Evolutionary conservation across 116 monocot genomes (phyloP).

Genomic region (Iris pallida): DNA sequence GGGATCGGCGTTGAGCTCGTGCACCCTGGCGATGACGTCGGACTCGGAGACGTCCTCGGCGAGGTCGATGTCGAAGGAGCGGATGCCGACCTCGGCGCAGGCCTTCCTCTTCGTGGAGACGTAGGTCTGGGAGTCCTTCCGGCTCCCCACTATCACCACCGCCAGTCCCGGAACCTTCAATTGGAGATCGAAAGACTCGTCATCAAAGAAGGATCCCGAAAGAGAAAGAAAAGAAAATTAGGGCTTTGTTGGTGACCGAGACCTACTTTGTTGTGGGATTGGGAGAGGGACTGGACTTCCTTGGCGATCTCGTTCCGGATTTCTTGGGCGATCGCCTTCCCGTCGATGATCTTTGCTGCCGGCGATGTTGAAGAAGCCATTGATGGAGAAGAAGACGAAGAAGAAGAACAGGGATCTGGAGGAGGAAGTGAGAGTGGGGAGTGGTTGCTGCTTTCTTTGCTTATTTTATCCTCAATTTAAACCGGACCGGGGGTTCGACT

Average conservation of each 20-base stretch:
- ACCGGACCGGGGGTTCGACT: no score
- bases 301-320: conserved; percentile 71
- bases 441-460: no score
- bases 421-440: no score
- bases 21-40: conserved; percentile 58
- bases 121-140: conserved; percentile 91
- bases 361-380: background rate
- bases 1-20: conserved; percentile 66
- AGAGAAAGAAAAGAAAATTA: background rate
- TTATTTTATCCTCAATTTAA: no score
- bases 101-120: conserved; percentile 92
- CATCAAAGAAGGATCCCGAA: background rate
- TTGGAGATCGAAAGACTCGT: no score
- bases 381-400: background rate
- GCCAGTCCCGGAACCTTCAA: conserved; percentile 76
- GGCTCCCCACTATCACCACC: conserved; percentile 82
- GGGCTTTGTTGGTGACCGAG: background rate
- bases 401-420: no score
- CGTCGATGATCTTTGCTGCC: conserved; percentile 80
- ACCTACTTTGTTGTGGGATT: conserved; percentile 38
- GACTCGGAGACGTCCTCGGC: conserved; percentile 62
- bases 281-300: conserved; percentile 58
- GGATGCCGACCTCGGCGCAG: conserved; percentile 85
- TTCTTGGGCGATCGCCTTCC: conserved; percentile 79
- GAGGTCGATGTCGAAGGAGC: conserved; percentile 64